Conservation (phyloP, 164 flowering plant genomes). For the Litsea cubeba region DNA sequence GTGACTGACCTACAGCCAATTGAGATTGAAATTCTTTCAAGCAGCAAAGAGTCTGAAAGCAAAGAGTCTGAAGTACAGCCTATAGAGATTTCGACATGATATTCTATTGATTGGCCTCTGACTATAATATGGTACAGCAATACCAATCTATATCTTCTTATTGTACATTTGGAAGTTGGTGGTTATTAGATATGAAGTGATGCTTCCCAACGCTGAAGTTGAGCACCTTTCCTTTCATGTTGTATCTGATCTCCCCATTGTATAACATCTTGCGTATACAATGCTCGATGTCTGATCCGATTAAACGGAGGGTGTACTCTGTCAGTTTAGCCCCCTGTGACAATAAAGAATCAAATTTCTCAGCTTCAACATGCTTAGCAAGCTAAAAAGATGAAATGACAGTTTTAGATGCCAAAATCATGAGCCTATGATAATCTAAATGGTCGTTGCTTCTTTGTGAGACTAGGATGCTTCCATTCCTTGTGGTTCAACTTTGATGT, state of each 20-base stretch:
- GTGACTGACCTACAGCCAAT: no score
- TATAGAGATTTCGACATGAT: no score
- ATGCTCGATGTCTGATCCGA: slow-evolving; percentile 73
- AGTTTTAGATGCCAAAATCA: background rate
- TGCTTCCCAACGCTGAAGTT: slow-evolving; percentile 99
- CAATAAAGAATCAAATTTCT: background rate
- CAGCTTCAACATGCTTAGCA: background rate
- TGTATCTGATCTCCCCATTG: slow-evolving; percentile 83
- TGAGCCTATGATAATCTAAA: background rate
- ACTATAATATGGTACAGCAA: no score
- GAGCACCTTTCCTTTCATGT: slow-evolving; percentile 74
- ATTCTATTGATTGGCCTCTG: no score
- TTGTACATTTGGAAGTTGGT: slow-evolving; percentile 33
- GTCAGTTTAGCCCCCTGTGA: slow-evolving; percentile 79
- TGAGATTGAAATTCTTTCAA: no score
- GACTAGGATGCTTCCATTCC: background rate
- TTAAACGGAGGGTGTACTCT: slow-evolving; percentile 56
- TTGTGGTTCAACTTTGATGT: no score
- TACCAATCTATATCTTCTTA: background rate
- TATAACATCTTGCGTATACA: slow-evolving; percentile 76
- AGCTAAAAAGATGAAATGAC: background rate
- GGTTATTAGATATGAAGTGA: slow-evolving; percentile 42
- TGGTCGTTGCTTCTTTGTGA: background rate
- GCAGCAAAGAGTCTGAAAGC: no score
- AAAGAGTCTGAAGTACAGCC: no score